phyloP scores from a whole-genome alignment of 768 basidiomycete genomes.

The Pleurotus platypus region DNA sequence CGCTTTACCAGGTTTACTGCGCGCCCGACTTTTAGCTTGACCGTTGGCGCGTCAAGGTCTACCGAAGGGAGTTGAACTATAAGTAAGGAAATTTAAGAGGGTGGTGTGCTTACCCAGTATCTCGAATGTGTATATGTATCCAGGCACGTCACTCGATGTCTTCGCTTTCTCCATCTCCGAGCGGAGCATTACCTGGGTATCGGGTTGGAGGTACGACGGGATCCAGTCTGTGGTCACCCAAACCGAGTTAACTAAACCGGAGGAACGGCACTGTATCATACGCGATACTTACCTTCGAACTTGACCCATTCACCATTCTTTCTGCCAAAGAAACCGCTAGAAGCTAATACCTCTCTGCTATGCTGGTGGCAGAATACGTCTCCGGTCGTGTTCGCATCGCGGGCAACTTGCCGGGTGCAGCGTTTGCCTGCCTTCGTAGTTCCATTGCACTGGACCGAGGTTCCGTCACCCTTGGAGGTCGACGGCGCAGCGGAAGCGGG shows the following conservation, averaged over 20 bases:
- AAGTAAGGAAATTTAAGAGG: background rate
- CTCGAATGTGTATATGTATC: constrained; percentile 83
- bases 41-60: constrained; percentile 25
- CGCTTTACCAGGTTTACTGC: constrained; percentile 71
- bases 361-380: constrained; percentile 64
- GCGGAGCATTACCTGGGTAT: constrained; percentile 56
- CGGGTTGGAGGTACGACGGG: constrained; percentile 55
- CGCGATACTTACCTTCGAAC: constrained; percentile 46
- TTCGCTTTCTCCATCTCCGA: constrained; percentile 47
- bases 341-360: constrained; percentile 45
- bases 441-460: constrained; percentile 52
- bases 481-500: constrained; percentile 7
- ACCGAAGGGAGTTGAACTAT: background rate
- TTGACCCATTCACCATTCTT: constrained; percentile 45
- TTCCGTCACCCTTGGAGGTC: constrained; percentile 11
- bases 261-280: background rate
- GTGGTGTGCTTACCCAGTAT: constrained; percentile 53
- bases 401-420: constrained; percentile 59
- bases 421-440: constrained; percentile 60
- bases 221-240: constrained; percentile 54
- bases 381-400: constrained; percentile 15
- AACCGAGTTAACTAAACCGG: constrained; percentile 1
- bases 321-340: constrained; percentile 55
- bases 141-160: constrained; percentile 39
- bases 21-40: constrained; percentile 79